Conservation (phyloP, 2,329 filamentous ascomycete genomes). For the Didymella sp. region DNA sequence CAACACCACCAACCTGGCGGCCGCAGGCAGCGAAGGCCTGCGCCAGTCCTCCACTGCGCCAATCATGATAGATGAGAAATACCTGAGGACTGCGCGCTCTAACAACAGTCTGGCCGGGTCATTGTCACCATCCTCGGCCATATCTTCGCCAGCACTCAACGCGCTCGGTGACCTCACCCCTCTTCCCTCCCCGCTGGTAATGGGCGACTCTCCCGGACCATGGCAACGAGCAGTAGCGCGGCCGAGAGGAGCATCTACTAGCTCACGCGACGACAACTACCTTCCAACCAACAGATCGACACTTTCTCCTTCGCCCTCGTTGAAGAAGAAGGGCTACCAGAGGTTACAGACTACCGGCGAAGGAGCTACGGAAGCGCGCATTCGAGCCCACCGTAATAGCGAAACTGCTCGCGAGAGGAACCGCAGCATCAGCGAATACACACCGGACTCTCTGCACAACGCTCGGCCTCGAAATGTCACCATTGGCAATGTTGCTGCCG, state of each 20-base stretch:
- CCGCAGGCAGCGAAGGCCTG: conserved; percentile 35
- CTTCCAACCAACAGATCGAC: conserved; percentile 41
- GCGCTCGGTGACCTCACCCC: conserved; percentile 60
- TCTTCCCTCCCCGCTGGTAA: conserved; percentile 57
- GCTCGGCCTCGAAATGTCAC: conserved; percentile 74
- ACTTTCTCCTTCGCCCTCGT: conserved; percentile 48
- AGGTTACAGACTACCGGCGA: conserved; percentile 52
- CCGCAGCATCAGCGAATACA: conserved; percentile 87
- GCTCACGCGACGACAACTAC: conserved; percentile 44
- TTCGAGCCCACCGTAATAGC: conserved; percentile 41
- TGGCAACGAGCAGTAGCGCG: conserved; percentile 51
- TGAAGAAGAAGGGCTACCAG: conserved; percentile 58
- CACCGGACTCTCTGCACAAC: conserved; percentile 72
- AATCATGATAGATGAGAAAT: conserved; percentile 47
- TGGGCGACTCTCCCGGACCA: conserved; percentile 52
- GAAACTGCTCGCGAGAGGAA: conserved; percentile 67
- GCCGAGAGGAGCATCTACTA: conserved; percentile 43
- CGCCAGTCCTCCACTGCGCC: conserved; percentile 47
- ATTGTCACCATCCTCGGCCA: conserved; percentile 54
- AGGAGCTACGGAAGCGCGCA: conserved; percentile 47
- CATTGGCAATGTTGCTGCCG: conserved; percentile 58
- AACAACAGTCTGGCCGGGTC: conserved; percentile 54
- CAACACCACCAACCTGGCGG: conserved; percentile 45
- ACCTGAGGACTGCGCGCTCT: conserved; percentile 52
- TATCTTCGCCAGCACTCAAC: conserved; percentile 57